Conservation (phyloP, 2,329 filamentous ascomycete genomes). For the Huntiella abstrusa region DNA sequence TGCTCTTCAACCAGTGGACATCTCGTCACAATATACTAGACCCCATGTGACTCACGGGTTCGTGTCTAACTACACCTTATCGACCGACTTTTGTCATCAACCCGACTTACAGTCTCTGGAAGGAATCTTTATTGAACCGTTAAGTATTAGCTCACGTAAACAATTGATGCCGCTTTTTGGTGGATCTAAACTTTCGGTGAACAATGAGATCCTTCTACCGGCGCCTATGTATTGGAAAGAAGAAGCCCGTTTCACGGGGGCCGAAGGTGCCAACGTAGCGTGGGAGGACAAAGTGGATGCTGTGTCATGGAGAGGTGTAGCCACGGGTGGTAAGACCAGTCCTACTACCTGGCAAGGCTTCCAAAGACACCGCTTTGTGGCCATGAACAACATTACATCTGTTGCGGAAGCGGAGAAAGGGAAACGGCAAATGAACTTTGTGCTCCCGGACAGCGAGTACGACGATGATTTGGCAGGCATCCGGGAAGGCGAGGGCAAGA, state of each 20-base stretch:
- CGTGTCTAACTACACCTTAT: slow-evolving; percentile 41
- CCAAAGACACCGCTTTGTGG: slow-evolving; percentile 56
- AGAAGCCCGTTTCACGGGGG: slow-evolving; percentile 42
- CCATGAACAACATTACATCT: slow-evolving; percentile 50
- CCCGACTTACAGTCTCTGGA: slow-evolving; percentile 43
- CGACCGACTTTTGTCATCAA: slow-evolving; percentile 45
- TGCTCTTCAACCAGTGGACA: slow-evolving; percentile 25
- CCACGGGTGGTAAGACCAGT: slow-evolving; percentile 42
- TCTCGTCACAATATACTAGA: slow-evolving; percentile 26
- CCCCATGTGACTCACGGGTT: slow-evolving; percentile 37
- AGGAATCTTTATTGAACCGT: slow-evolving; percentile 43
- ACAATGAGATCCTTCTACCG: slow-evolving; percentile 52
- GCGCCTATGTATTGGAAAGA: slow-evolving; percentile 51
- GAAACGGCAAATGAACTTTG: slow-evolving; percentile 32
- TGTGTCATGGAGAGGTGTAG: slow-evolving; percentile 48
- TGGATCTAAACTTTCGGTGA: slow-evolving; percentile 48
- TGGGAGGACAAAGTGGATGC: slow-evolving; percentile 38
- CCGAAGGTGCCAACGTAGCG: slow-evolving; percentile 29
- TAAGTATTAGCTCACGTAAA: slow-evolving; percentile 36
- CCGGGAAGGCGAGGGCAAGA: slow-evolving; percentile 16
- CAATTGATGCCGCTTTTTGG: slow-evolving; percentile 46
- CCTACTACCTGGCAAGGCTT: slow-evolving; percentile 50
- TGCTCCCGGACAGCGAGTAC: slow-evolving; percentile 29
- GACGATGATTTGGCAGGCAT: slow-evolving; percentile 25
- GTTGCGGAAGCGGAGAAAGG: slow-evolving; percentile 29